Percentiles rank a stretch among this genome's conserved stretches.
Conservation (phyloP, 805 yeast species). For the Ogataea corticis region DNA sequence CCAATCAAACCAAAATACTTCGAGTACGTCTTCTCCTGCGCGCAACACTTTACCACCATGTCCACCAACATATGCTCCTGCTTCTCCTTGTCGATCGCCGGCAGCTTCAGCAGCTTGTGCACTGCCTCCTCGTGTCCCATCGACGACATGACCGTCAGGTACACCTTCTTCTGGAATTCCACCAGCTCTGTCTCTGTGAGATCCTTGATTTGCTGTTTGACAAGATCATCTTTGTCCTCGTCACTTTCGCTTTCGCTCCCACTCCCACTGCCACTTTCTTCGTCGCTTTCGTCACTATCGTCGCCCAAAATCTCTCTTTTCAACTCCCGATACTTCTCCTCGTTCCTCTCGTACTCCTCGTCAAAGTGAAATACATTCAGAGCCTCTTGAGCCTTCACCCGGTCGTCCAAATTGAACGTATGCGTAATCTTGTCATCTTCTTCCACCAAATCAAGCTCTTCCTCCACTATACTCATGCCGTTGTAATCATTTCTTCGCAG, state of each 20-base stretch:
- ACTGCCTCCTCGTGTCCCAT: slow-evolving; percentile 92
- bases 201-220: slow-evolving; percentile 50
- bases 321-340: slow-evolving; percentile 46
- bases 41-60: slow-evolving; percentile 76
- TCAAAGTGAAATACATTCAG: slow-evolving; percentile 54
- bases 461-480: slow-evolving; percentile 40
- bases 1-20: slow-evolving; percentile 81
- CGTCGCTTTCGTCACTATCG: slow-evolving; percentile 17
- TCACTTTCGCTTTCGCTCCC: slow-evolving; percentile 28
- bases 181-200: slow-evolving; percentile 65
- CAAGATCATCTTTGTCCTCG: slow-evolving; percentile 20
- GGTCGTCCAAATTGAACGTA: slow-evolving; percentile 53
- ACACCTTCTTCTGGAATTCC: slow-evolving; percentile 72
- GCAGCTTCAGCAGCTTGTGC: slow-evolving; percentile 69
- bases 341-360: slow-evolving; percentile 48
- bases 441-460: slow-evolving; percentile 60
- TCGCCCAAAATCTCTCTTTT: slow-evolving; percentile 49
- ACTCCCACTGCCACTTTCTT: slow-evolving; percentile 23
- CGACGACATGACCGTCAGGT: slow-evolving; percentile 82
- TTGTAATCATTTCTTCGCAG: slow-evolving; percentile 45
- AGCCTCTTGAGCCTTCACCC: slow-evolving; percentile 44
- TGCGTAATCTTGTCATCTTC: slow-evolving; percentile 64
- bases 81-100: slow-evolving; percentile 38
- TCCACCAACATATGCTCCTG: slow-evolving; percentile 60
- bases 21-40: slow-evolving; percentile 84